These are phyloP conservation scores for Paramecium biaurelia DNA, from an alignment of 73 alveolate genomes.

Conservation along the genomic window DNA sequence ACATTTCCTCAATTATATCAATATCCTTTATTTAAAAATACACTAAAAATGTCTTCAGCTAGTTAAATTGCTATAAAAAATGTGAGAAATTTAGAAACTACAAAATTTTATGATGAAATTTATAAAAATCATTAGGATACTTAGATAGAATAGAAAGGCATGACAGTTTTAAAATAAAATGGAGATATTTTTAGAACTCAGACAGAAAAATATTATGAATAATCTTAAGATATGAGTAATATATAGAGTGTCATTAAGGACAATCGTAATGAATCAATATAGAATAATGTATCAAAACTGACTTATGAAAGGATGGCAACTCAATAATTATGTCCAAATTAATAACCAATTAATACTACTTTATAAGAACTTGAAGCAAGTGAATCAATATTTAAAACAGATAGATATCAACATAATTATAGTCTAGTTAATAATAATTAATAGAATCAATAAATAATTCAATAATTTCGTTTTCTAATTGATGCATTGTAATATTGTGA, in stretches of 20 bases:
- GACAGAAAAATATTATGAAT: background rate
- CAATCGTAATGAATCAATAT: background rate
- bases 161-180: background rate
- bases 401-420: background rate
- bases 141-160: background rate
- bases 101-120: background rate
- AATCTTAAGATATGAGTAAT: background rate
- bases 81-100: background rate
- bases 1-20: background rate
- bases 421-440: background rate
- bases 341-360: background rate
- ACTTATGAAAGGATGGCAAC: background rate
- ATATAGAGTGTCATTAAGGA: background rate
- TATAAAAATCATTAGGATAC: background rate
- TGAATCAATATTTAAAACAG: background rate
- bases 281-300: background rate
- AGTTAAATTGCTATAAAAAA: background rate
- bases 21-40: background rate
- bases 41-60: background rate
- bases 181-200: background rate
- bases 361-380: background rate
- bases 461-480: background rate
- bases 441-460: background rate
- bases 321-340: background rate
- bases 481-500: background rate